These are phyloP conservation scores for Sclerospora graminicola DNA, from an alignment of 352 stramenopile genomes.

Conservation along the genomic window DNA sequence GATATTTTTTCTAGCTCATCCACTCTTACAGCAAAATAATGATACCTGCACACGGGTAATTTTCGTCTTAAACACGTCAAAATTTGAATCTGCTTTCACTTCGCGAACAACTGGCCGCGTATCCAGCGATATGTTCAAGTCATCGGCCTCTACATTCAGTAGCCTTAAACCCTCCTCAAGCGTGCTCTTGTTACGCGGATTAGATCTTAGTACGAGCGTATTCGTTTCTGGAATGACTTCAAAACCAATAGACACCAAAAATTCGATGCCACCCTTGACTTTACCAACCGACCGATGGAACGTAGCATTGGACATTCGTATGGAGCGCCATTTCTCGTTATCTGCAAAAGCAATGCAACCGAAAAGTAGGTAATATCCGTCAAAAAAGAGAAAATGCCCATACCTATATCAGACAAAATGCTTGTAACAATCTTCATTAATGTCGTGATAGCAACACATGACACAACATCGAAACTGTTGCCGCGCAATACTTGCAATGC, in stretches of 20 bases:
- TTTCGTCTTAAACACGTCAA: constrained; percentile 77
- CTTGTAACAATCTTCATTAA: constrained; percentile 85
- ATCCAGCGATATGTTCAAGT: constrained; percentile 45
- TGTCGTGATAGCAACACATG: constrained; percentile 42
- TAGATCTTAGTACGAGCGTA: constrained; percentile 28
- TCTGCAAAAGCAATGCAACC: constrained; percentile 21
- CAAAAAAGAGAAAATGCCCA: neutral
- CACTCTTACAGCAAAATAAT: neutral
- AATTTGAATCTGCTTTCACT: constrained; percentile 26
- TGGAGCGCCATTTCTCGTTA: constrained; percentile 76
- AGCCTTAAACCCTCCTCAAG: constrained; percentile 47
- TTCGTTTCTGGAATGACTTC: constrained; percentile 33
- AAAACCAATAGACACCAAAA: constrained; percentile 58
- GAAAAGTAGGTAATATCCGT: neutral
- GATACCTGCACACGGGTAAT: constrained; percentile 73
- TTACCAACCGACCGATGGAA: constrained; percentile 64
- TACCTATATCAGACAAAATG: constrained; percentile 71
- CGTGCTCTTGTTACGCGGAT: constrained; percentile 10
- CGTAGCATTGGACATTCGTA: constrained; percentile 62
- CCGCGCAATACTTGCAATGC: constrained; percentile 63
- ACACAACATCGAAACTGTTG: constrained; percentile 68
- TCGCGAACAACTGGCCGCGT: constrained; percentile 42
- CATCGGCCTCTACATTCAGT: constrained; percentile 67
- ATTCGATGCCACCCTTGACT: constrained; percentile 59
- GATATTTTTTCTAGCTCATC: neutral